Percentiles rank a stretch among this genome's conserved stretches.
These are phyloP conservation scores for Trichoderma gamsii DNA, from an alignment of 495 filamentous ascomycete genomes.

Conservation along the genomic window DNA sequence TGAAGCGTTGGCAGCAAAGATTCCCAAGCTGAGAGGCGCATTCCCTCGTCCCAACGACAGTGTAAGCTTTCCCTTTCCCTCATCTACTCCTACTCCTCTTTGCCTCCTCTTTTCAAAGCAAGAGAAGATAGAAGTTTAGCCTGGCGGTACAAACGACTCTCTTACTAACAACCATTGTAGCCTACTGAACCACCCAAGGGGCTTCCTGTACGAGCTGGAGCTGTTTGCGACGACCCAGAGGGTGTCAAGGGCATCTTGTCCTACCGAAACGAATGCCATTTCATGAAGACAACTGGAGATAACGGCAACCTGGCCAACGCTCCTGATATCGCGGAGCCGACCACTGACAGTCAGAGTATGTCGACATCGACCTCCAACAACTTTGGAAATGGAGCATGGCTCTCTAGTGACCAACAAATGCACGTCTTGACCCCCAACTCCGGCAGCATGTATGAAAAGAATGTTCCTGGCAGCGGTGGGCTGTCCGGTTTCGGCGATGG, in stretches of 20 bases:
- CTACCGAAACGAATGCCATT: conserved; percentile 31
- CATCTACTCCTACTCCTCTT: background rate
- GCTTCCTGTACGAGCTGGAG: conserved; percentile 14
- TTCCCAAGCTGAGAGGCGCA: conserved; percentile 46
- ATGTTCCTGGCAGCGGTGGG: background rate
- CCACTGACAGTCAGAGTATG: conserved; percentile 22
- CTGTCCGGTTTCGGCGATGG: conserved; percentile 17
- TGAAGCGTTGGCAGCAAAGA: conserved; percentile 53
- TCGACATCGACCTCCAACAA: conserved; percentile 20
- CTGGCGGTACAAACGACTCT: background rate
- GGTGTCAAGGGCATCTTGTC: conserved; percentile 23
- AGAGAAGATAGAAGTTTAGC: background rate
- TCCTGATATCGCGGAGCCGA: conserved; percentile 27
- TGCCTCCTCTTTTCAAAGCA: background rate
- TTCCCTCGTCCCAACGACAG: conserved; percentile 46
- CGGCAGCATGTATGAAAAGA: conserved; percentile 5
- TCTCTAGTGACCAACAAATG: conserved; percentile 27
- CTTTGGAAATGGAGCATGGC: conserved; percentile 29
- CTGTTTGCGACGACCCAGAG: conserved; percentile 15
- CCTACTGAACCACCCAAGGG: conserved; percentile 3
- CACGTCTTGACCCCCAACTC: conserved; percentile 12
- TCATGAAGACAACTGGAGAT: conserved; percentile 29
- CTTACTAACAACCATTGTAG: background rate
- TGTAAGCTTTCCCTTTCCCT: conserved; percentile 29
- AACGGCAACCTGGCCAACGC: conserved; percentile 27